Base-by-base conservation (phyloP, 2,329 filamentous ascomycete genomes). In the Talaromyces piceae region DNA sequence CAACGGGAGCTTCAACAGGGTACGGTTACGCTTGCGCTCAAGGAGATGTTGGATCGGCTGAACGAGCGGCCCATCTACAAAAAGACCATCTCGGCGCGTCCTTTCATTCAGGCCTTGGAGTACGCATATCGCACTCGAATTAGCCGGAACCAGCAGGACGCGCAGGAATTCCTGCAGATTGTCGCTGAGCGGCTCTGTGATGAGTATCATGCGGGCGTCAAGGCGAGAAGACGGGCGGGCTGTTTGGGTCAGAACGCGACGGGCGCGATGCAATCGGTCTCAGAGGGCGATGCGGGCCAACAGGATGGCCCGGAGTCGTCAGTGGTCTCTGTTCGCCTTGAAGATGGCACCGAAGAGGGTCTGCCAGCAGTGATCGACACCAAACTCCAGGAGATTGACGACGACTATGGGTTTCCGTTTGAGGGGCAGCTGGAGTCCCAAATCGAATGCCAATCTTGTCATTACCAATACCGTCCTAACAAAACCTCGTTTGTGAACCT, bases 121-220 rank as follows among this genome's bases (percentile, higher is more conserved):
- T 75, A 77, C 26, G 90, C 91, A 0, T 98, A 96, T 64, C 82
- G 83, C 51, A 91, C 94, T 62, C 83, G 88, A 60, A 95, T 98
- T 60, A 96, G 88, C 65, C 80, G 91, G 49, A 89, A 93, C 64
- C 93, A 98, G 70, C 93, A 98, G 69, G 93, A 98, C 73, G 93
- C 93, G 9, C 93, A 98, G 64, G 93, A 98, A 67, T 96, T 98
- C 57, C 72, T 98, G 51, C 93, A 98, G 71, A 85, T 97, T 46
- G 86, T 98, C 11, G 87, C 89, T 2, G 91, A 98, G 72, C 80
- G 91, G 48, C 75, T 98, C 51, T 90, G 88, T 62, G 93, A 98
- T 63, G 93, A 98, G 69, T 95, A 96, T 62, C 84, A 94, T 64
- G 90, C 90, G 3, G 90, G 89, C 1, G 79, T 81, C 61, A 81